Conservation (phyloP, 306 rosid genomes). For the Quercus ilex region DNA sequence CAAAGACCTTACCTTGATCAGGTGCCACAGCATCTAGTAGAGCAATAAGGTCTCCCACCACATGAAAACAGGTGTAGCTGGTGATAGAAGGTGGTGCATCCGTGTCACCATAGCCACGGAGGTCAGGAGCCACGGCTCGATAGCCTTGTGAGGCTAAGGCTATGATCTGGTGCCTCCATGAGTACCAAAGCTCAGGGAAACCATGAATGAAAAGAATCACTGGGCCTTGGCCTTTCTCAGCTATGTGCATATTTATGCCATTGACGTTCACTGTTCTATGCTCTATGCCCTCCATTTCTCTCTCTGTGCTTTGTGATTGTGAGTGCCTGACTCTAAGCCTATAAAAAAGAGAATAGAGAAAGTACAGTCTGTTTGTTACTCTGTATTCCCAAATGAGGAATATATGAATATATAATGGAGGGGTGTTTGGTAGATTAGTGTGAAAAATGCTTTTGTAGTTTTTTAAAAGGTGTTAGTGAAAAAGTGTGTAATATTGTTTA, state of each 20-base stretch:
- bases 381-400: too few relatives aligned
- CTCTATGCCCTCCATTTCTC: conserved; percentile 41
- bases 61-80: conserved; percentile 52
- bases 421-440: too few relatives aligned
- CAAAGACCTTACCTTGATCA: conserved; percentile 58
- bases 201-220: conserved; percentile 79
- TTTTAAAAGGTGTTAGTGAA: too few relatives aligned
- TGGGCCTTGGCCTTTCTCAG: conserved; percentile 71
- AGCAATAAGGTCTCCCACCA: conserved; percentile 64
- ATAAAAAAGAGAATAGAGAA: too few relatives aligned
- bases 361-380: too few relatives aligned
- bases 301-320: not conserved
- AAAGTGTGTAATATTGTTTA: too few relatives aligned
- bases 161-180: conserved; percentile 80
- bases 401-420: too few relatives aligned
- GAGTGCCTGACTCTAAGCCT: too few relatives aligned
- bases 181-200: conserved; percentile 78
- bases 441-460: too few relatives aligned
- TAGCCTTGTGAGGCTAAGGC: conserved; percentile 64
- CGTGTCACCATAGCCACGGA: conserved; percentile 77
- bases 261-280: conserved; percentile 51
- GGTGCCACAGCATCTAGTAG: conserved; percentile 45
- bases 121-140: conserved; percentile 69
- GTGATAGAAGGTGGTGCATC: conserved; percentile 29
- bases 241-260: conserved; percentile 77